Conservation (phyloP, 2,329 filamentous ascomycete genomes). For the Volutella citrinella region DNA sequence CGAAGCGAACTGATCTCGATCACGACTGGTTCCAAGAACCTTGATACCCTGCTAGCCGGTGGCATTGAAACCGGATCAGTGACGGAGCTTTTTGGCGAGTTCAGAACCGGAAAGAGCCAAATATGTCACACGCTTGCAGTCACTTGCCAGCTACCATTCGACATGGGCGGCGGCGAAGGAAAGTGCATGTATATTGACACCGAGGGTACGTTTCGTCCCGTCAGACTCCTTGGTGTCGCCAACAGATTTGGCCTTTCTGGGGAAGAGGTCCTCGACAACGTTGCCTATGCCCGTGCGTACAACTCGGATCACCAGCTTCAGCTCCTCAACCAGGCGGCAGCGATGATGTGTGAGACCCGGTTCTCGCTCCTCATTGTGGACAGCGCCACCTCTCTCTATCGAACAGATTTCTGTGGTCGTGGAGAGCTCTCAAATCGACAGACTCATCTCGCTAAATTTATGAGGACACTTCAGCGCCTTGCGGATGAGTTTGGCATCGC, state of each 20-base stretch:
- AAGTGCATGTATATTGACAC: constrained; percentile 99
- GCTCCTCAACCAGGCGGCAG: constrained; percentile 87
- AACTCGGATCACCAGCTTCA: constrained; percentile 98
- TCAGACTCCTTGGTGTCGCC: constrained; percentile 85
- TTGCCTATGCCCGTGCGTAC: constrained; percentile 96
- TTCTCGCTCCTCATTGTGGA: constrained; percentile 96
- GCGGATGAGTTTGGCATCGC: constrained; percentile 90
- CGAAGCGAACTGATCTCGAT: constrained; percentile 97
- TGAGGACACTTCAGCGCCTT: constrained; percentile 77
- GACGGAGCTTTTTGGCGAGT: constrained; percentile 97
- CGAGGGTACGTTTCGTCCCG: constrained; percentile 93
- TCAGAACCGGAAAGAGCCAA: constrained; percentile 96
- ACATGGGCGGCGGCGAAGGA: constrained; percentile 97
- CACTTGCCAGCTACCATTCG: constrained; percentile 94
- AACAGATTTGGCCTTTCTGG: constrained; percentile 92
- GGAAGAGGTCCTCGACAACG: constrained; percentile 96
- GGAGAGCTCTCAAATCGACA: constrained; percentile 95
- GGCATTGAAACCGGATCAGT: constrained; percentile 97
- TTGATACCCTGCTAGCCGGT: constrained; percentile 91
- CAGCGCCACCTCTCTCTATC: constrained; percentile 90
- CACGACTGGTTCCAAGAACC: constrained; percentile 94
- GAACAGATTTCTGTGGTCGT: constrained; percentile 95
- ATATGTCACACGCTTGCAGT: constrained; percentile 98
- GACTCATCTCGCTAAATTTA: constrained; percentile 83
- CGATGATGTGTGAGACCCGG: constrained; percentile 99